Evolutionary conservation across 148 eudicot genomes (phyloP), one percentile per base, ranked within the genome.

Genomic region (Polygonum aviculare): DNA sequence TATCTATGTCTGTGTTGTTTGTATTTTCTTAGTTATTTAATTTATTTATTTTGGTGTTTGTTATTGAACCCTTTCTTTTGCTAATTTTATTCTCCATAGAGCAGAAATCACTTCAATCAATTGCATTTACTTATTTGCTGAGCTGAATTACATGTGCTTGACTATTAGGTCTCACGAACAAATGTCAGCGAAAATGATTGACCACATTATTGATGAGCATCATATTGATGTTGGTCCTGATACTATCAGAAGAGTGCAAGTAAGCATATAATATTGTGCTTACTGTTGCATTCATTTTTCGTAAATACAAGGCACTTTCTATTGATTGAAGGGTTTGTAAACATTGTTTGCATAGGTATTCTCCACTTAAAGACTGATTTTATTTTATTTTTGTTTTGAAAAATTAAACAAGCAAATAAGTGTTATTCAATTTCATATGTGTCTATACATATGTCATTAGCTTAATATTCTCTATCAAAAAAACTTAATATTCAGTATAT

Each of bases 81-180:
- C 1, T 65, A 14, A 10, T 35, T 12, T 2, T 12, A 2, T 65
- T 65, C 18, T 65, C 71, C 71, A 33, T 14, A 35, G 71, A 65
- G 71, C 18, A 12, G 3, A 60, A 31, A 60, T 65, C 71, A 40
- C 51, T 72, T n/a, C 74, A 22, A 40, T 18, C 15, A 3, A 18
- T 41, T 40, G 49, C 74, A 72, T 5, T 72, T 72, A 72, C 51
- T 44, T 16, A 16, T 41, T 72, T 40, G 36, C 7, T 41, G 74
- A 72, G 52, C 35, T 72, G 9, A 41, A 72, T 44, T 72, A 41
- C 50, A 72, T 41, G n/a, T 40, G 33, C 10, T 9, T 44, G 35
- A 65, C 41, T 65, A 22, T 65, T 77, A 94, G 98, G 98, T 87
- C 97, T 79, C 98, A 94, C 81, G 98, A 94, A 82, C 90, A 89